Conservation (phyloP, 1,284 basidiomycete genomes). For the Microstroma glucosiphilum region DNA sequence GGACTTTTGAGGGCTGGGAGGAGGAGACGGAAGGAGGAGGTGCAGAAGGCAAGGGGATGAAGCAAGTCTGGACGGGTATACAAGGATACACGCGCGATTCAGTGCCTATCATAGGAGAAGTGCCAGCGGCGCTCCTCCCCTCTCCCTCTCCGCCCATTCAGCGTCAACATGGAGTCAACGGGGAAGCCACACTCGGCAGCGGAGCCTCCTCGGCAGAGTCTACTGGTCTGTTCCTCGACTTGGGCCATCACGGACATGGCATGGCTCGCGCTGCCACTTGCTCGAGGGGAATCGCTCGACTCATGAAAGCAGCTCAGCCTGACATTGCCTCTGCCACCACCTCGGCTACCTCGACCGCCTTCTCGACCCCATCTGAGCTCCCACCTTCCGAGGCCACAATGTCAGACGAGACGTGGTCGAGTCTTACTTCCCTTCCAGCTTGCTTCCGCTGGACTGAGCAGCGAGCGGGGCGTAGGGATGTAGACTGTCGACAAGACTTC, state of each 20-base stretch:
- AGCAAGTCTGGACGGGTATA: conserved; percentile 12
- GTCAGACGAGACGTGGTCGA: conserved; percentile 9
- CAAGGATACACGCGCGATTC: conserved; percentile 15
- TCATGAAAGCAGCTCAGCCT: conserved; percentile 3
- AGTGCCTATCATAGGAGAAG: conserved; percentile 7
- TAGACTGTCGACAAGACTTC: conserved; percentile 13
- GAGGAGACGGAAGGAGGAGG: background rate
- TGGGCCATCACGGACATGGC: conserved; percentile 13
- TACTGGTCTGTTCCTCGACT: conserved; percentile 2
- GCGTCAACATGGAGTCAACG: too few species aligned
- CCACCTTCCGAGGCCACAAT: background rate
- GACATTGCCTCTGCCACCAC: background rate
- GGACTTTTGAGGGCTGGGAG: conserved; percentile 9
- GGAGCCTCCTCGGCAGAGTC: background rate
- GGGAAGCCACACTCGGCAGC: background rate
- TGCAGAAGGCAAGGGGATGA: background rate
- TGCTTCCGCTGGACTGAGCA: conserved; percentile 10
- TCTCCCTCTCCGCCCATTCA: too few species aligned
- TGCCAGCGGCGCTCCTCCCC: background rate
- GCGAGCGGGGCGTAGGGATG: conserved; percentile 4
- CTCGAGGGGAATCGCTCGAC: conserved; percentile 9
- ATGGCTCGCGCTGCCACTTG: conserved; percentile 15
- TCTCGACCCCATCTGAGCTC: too few species aligned
- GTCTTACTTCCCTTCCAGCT: background rate
- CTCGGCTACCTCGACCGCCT: background rate